Evolutionary conservation across 106 monocot species (phyloP).

Genomic region (Gastrodia elata): DNA sequence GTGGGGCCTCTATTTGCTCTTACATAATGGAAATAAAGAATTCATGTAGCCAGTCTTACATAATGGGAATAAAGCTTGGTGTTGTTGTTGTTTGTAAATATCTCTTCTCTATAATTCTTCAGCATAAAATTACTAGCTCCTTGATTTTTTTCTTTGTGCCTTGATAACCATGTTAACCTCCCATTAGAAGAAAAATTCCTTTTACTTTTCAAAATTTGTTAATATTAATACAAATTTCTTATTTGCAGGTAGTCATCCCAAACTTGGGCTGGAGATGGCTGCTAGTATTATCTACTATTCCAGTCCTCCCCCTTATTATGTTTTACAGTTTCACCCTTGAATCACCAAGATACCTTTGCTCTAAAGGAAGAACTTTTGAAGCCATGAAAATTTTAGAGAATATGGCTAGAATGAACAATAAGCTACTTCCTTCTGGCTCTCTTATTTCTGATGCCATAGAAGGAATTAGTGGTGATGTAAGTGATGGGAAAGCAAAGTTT

Average conservation of each 20-base stretch:
- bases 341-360: constrained; percentile 79
- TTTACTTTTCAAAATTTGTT: background rate
- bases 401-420: constrained; percentile 44
- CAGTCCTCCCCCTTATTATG: constrained; percentile 56
- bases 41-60: too few relatives aligned
- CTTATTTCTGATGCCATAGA: constrained; percentile 28
- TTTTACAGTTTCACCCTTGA: constrained; percentile 58
- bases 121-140: background rate
- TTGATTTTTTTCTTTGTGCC: background rate
- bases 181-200: background rate
- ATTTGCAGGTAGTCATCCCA: constrained; percentile 60
- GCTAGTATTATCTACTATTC: constrained; percentile 53
- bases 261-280: constrained; percentile 79
- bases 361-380: constrained; percentile 46
- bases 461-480: constrained; percentile 11
- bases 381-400: constrained; percentile 44
- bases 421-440: constrained; percentile 43
- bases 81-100: too few relatives aligned
- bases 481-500: constrained; percentile 7
- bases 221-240: background rate
- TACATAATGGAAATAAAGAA: too few relatives aligned
- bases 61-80: too few relatives aligned
- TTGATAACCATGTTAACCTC: background rate
- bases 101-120: too few relatives aligned
- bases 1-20: too few relatives aligned